Conservation (phyloP, 257 asterid species). For the Jaltomata sinuosa region DNA sequence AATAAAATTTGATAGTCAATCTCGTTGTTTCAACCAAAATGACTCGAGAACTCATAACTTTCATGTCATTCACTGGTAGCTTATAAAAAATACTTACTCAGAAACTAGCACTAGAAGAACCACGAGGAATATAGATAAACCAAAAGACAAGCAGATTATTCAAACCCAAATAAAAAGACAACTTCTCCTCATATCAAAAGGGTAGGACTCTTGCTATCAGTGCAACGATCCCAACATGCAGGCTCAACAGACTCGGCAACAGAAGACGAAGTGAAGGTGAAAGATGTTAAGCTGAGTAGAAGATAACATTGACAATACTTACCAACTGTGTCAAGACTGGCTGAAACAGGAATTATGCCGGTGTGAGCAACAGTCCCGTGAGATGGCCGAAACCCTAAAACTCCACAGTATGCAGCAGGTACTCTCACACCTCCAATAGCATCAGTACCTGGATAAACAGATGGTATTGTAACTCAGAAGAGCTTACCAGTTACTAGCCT, state of each 20-base stretch:
- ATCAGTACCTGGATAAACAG: conserved; percentile 63
- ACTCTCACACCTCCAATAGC: conserved; percentile 92
- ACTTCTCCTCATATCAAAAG: background rate
- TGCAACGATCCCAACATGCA: background rate
- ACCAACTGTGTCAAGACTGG: conserved; percentile 93
- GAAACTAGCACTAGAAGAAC: background rate
- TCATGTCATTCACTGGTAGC: background rate
- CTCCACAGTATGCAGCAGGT: conserved; percentile 93
- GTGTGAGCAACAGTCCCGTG: conserved; percentile 63
- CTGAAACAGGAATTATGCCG: conserved; percentile 73
- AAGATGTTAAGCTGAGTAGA: background rate
- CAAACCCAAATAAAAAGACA: background rate
- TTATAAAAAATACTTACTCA: background rate
- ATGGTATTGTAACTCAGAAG: background rate
- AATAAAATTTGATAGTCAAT: background rate
- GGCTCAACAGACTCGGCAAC: background rate
- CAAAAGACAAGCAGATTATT: background rate
- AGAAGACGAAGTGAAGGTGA: background rate
- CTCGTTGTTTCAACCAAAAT: background rate
- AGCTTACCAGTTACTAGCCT: background rate
- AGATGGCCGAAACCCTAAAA: conserved; percentile 89
- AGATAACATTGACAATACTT: conserved; percentile 14
- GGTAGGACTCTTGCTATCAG: background rate
- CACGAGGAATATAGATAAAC: background rate
- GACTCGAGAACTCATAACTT: background rate